A percentile compares a stretch with the other conserved stretches of the same genome.
Evolutionary conservation across 1,139 yeast genomes (phyloP).

Genomic region (Yamadazyma dushanensis): DNA sequence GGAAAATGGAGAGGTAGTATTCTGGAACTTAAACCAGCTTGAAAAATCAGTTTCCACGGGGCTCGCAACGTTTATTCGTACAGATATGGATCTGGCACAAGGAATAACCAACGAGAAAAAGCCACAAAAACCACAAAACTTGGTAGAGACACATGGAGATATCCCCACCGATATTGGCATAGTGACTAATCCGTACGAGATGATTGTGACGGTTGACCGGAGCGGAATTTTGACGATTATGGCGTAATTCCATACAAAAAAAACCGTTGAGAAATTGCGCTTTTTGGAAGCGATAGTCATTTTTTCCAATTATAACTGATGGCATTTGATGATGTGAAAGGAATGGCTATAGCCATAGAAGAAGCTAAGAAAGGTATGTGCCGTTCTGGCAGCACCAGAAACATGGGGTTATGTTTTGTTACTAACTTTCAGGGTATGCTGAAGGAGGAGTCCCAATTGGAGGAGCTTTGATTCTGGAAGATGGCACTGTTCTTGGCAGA

Average conservation of each 20-base stretch:
- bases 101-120: slow-evolving; percentile 11
- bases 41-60: slow-evolving; percentile 25
- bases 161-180: slow-evolving; percentile 49
- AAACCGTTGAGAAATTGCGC: slow-evolving; percentile 4
- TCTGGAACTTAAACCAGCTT: slow-evolving; percentile 33
- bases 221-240: slow-evolving; percentile 62
- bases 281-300: too few species aligned
- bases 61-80: slow-evolving; percentile 16
- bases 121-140: background rate
- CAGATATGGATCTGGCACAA: slow-evolving; percentile 8
- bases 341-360: slow-evolving; percentile 68
- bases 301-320: too few species aligned
- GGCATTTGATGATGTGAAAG: slow-evolving; percentile 62
- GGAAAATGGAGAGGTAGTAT: slow-evolving; percentile 26
- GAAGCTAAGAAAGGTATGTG: slow-evolving; percentile 64
- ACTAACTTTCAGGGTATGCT: slow-evolving; percentile 43
- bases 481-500: slow-evolving; percentile 77
- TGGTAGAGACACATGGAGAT: slow-evolving; percentile 25
- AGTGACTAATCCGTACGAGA: slow-evolving; percentile 51
- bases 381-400: too few species aligned
- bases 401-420: slow-evolving; percentile 5
- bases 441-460: slow-evolving; percentile 97
- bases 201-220: slow-evolving; percentile 65
- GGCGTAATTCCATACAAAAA: background rate
- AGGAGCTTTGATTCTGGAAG: slow-evolving; percentile 69